A percentile compares a stretch with the other conserved stretches of the same genome.
Evolutionary conservation across 2,329 filamentous ascomycete genomes (phyloP).

Genomic region (Sporothrix protearum): DNA sequence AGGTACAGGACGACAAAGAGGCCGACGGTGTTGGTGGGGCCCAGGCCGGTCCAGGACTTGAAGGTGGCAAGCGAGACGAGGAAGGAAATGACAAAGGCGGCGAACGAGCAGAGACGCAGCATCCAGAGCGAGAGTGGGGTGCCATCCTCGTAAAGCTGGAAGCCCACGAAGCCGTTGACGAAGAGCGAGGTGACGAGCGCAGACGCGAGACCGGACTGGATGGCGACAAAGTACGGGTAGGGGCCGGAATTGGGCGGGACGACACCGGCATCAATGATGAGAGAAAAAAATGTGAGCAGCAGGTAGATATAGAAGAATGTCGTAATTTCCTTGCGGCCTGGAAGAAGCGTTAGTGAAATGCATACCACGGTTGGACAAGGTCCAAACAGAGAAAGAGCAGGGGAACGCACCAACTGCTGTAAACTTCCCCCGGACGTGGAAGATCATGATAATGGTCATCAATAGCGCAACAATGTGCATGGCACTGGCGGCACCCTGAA

Average conservation of each 20-base stretch:
- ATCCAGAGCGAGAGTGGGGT: conserved; percentile 93
- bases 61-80: conserved; percentile 88
- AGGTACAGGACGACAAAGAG: conserved; percentile 91
- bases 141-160: conserved; percentile 96
- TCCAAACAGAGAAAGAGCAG: not conserved
- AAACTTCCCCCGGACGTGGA: conserved; percentile 96
- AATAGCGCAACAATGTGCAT: conserved; percentile 86
- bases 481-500: conserved; percentile 84
- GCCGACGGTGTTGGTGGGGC: conserved; percentile 79
- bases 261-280: conserved; percentile 89
- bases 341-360: not conserved
- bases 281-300: conserved; percentile 79
- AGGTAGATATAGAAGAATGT: conserved; percentile 98
- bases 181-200: conserved; percentile 84
- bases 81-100: conserved; percentile 82
- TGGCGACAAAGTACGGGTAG: conserved; percentile 87
- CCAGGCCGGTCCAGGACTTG: conserved; percentile 82
- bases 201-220: conserved; percentile 79
- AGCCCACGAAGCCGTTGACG: conserved; percentile 97
- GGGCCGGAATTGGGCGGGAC: conserved; percentile 74
- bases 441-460: conserved; percentile 96
- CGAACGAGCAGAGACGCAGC: conserved; percentile 70
- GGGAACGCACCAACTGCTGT: conserved; percentile 79
- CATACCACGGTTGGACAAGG: not conserved
- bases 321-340: conserved; percentile 65